These are phyloP conservation scores for Blastobotrys indianensis DNA, from an alignment of 1,139 yeast species.

Conservation along the genomic window DNA sequence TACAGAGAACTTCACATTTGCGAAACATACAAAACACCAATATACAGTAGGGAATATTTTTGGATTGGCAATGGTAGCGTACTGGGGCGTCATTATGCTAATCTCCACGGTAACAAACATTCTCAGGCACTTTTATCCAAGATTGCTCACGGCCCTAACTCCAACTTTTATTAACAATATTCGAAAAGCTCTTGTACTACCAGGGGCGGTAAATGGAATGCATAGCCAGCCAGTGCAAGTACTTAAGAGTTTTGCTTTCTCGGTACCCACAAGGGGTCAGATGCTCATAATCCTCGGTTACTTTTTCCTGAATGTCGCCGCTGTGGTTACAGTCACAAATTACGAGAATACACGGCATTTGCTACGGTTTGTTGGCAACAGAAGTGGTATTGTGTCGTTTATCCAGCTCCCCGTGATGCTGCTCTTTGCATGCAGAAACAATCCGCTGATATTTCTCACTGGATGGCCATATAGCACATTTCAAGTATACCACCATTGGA, in stretches of 20 bases:
- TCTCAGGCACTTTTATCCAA: constrained; percentile 10
- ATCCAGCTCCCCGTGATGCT: constrained; percentile 50
- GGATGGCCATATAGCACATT: constrained; percentile 62
- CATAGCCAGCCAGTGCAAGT: constrained; percentile 29
- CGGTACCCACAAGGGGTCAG: constrained; percentile 32
- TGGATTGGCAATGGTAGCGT: constrained; percentile 17
- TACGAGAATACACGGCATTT: constrained; percentile 23
- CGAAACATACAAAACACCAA: constrained; percentile 19
- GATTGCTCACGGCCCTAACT: constrained; percentile 7
- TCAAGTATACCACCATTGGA: constrained; percentile 59
- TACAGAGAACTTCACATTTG: constrained; percentile 17
- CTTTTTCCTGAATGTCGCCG: constrained; percentile 26
- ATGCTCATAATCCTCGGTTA: constrained; percentile 28
- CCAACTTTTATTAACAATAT: constrained; percentile 14
- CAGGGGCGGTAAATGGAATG: constrained; percentile 29
- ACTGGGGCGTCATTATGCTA: constrained; percentile 18
- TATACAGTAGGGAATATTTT: constrained; percentile 16
- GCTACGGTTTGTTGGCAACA: constrained; percentile 44
- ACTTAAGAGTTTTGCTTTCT: constrained; percentile 19
- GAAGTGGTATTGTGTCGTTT: constrained; percentile 58
- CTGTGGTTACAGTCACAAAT: constrained; percentile 31
- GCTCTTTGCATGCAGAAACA: constrained; percentile 58
- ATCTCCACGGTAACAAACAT: constrained; percentile 8
- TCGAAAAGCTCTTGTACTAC: constrained; percentile 29
- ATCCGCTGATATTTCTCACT: constrained; percentile 50